These are phyloP conservation scores for Solanum clarkiae DNA, from an alignment of 257 asterid species.

Conservation along the genomic window DNA sequence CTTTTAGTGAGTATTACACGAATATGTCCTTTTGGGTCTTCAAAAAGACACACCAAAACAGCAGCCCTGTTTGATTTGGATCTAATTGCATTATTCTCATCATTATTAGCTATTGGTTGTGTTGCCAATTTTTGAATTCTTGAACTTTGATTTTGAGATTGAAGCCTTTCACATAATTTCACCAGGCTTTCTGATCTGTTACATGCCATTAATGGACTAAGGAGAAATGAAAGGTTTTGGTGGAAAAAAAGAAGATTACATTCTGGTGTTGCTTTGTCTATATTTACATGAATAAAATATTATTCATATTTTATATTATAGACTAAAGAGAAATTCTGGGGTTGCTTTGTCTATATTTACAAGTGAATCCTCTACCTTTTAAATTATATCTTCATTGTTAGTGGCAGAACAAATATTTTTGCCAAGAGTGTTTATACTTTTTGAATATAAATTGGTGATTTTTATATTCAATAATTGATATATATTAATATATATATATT, in stretches of 20 bases:
- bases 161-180: conserved; percentile 32
- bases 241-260: too few relatives aligned
- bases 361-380: too few relatives aligned
- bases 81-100: not conserved
- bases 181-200: conserved; percentile 26
- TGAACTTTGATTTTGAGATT: not conserved
- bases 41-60: conserved; percentile 61
- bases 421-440: too few relatives aligned
- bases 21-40: conserved; percentile 39
- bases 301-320: too few relatives aligned
- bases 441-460: fast-evolving
- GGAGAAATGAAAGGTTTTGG: not conserved
- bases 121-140: not conserved
- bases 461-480: too few relatives aligned
- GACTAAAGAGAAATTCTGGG: not conserved
- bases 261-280: too few relatives aligned
- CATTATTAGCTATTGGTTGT: not conserved
- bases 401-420: too few relatives aligned
- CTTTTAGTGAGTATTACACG: conserved; percentile 75
- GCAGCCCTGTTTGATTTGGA: conserved; percentile 34
- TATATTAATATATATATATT: too few relatives aligned
- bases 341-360: too few relatives aligned
- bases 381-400: too few relatives aligned
- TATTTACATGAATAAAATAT: too few relatives aligned
- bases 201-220: conserved; percentile 12